Conservation (phyloP, 31 red algal genomes). For the Odonthalia washingtoniensis region DNA sequence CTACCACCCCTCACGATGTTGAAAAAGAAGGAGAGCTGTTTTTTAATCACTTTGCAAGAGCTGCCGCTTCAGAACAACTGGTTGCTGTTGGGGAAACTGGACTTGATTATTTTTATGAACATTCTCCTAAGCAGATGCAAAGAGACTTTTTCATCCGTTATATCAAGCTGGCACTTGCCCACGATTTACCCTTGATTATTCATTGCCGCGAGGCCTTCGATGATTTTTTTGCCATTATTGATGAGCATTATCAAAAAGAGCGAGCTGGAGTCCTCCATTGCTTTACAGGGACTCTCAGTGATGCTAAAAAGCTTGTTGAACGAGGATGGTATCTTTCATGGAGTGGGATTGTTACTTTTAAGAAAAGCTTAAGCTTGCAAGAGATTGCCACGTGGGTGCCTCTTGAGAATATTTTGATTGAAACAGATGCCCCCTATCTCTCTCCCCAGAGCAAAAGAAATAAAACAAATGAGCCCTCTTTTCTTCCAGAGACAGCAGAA, state of each 20-base stretch:
- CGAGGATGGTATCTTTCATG: conserved; percentile 4
- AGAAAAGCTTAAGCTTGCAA: not conserved
- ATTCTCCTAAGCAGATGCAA: not conserved
- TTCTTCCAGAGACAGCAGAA: not conserved
- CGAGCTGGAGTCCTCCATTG: conserved; percentile 27
- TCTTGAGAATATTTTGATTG: conserved; percentile 13
- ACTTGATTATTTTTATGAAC: conserved; percentile 25
- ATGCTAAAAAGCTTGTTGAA: conserved; percentile 22
- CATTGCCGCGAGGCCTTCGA: conserved; percentile 26
- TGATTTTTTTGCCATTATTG: conserved; percentile 3
- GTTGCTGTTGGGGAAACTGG: conserved; percentile 36
- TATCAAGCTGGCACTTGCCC: conserved; percentile 5
- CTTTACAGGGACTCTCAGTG: conserved; percentile 13
- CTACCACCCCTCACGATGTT: conserved; percentile 6
- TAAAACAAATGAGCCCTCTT: conserved; percentile 38
- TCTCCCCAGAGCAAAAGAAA: conserved; percentile 14
- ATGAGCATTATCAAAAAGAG: not conserved
- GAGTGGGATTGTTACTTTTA: conserved; percentile 33
- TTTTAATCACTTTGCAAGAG: not conserved
- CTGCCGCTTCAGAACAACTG: not conserved
- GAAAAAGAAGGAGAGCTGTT: not conserved
- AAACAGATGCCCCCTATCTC: conserved; percentile 47
- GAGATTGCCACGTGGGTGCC: conserved; percentile 3
- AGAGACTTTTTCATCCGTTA: not conserved
- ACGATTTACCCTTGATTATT: conserved; percentile 13